Evolutionary conservation across 2,329 filamentous ascomycete genomes (phyloP), one percentile per base, ranked within the genome.

Genomic region (Triangularia verruculosa): DNA sequence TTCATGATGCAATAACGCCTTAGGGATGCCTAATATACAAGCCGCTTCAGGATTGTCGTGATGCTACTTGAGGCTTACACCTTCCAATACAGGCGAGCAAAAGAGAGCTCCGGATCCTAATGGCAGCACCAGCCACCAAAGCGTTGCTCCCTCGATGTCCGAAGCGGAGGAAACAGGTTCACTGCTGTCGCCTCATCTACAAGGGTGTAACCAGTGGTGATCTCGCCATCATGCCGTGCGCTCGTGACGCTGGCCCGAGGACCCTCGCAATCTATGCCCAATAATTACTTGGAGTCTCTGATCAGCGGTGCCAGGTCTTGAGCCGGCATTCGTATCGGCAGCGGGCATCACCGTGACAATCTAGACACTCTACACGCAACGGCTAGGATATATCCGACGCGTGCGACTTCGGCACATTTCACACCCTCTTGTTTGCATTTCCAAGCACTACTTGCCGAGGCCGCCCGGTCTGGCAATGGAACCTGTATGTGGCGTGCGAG

Each of bases 401-500:
- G 57, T 59, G 27, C 39, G 34, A 39, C 20, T 30, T 59, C 57
- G 57, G 57, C 57, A 59, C 39, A 59, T 59, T 54, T 52, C 56
- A 58, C 56, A 58, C 56, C 56, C 34, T 58, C 56, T 47, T 58
- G 3, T 58, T 7, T 47, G 30, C 24, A 20, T 20, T 47, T 47
- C 17, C 39, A 47, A 20, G n/a, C 39, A 47, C 34, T 47, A 17
- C 39, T 28, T 47, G 39, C 39, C 39, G 39, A 47, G 39, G 20
- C 7, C n/a, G 39, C 39, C 39, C 17, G 17, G 15, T 39, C n/a
- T 47, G n/a, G n/a, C 27, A 28, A 4, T 28, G 27, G 7, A 20
- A n/a, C 12, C 34, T 39, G 34, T n/a, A n/a, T n/a, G 2, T n/a
- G 1, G 13, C n/a, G 34, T n/a, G 30, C 5, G 30, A 32, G 30